phyloP scores from a whole-genome alignment of 257 asterid genomes.

The Solanum sitiens region DNA sequence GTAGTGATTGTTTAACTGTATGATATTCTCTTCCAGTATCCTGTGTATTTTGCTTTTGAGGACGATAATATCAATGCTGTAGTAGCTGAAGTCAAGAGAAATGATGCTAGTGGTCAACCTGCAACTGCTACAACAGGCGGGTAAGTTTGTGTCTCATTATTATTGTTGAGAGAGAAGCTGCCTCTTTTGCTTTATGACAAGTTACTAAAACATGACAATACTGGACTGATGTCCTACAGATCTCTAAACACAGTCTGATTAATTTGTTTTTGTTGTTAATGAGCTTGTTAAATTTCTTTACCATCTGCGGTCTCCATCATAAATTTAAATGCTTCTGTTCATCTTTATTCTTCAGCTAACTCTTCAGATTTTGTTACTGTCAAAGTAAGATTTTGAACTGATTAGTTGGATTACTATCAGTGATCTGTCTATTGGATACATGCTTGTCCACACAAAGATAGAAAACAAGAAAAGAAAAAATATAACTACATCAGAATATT shows the following conservation, averaged over 20 bases:
- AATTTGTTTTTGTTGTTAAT: neutral
- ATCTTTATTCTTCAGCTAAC: neutral
- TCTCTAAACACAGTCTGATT: neutral
- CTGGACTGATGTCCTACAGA: neutral
- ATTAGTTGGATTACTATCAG: neutral
- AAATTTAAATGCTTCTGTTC: neutral
- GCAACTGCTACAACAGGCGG: conserved; percentile 99
- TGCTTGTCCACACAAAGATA: neutral
- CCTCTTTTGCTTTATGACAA: neutral
- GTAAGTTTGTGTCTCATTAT: conserved; percentile 40
- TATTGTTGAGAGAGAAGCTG: neutral
- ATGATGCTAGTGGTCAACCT: conserved; percentile 82
- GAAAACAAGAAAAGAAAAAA: neutral
- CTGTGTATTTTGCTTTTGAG: conserved; percentile 94
- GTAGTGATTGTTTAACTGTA: neutral
- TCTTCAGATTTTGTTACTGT: neutral
- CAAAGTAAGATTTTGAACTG: neutral
- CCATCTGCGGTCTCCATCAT: neutral
- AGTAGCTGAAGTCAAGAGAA: conserved; percentile 77
- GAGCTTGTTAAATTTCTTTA: neutral
- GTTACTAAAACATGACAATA: neutral
- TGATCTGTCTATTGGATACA: neutral
- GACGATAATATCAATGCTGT: conserved; percentile 55
- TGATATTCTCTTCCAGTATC: conserved; percentile 59
- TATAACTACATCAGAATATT: neutral